Conservation (phyloP, 106 monocot genomes). For the Vanilla planifolia region DNA sequence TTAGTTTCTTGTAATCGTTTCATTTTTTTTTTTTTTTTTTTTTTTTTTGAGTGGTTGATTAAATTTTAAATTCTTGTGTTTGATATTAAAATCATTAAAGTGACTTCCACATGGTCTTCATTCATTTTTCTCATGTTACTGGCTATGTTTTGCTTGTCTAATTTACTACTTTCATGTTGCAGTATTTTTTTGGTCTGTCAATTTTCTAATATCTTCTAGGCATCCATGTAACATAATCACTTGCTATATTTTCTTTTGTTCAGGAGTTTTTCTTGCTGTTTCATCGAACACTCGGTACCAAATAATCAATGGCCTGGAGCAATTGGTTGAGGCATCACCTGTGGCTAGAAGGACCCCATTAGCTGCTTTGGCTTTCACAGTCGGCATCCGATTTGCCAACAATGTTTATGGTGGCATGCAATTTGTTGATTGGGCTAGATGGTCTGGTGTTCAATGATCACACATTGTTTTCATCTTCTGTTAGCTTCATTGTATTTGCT, state of each 20-base stretch:
- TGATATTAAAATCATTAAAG: not conserved
- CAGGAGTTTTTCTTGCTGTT: conserved; percentile 80
- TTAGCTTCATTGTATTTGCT: too few relatives aligned
- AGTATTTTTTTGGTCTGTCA: not conserved
- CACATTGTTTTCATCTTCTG: not conserved
- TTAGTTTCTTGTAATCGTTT: too few relatives aligned
- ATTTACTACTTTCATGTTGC: not conserved
- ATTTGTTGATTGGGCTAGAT: conserved; percentile 88
- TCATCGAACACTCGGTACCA: conserved; percentile 91
- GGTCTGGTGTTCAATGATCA: conserved; percentile 73
- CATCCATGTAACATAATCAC: not conserved
- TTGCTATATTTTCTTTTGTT: not conserved
- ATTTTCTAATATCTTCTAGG: not conserved
- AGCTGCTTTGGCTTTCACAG: conserved; percentile 84
- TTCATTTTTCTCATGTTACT: not conserved
- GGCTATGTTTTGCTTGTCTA: not conserved
- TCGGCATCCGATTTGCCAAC: conserved; percentile 78
- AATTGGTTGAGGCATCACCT: conserved; percentile 67
- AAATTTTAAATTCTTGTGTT: not conserved
- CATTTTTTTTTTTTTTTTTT: too few relatives aligned
- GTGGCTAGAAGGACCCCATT: conserved; percentile 44
- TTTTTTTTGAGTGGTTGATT: not conserved
- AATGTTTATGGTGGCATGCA: conserved; percentile 95
- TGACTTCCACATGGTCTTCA: not conserved
- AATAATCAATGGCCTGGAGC: conserved; percentile 78